These are phyloP conservation scores for Clarireedia hainanense DNA, from an alignment of 2,329 filamentous ascomycete genomes.

Conservation along the genomic window DNA sequence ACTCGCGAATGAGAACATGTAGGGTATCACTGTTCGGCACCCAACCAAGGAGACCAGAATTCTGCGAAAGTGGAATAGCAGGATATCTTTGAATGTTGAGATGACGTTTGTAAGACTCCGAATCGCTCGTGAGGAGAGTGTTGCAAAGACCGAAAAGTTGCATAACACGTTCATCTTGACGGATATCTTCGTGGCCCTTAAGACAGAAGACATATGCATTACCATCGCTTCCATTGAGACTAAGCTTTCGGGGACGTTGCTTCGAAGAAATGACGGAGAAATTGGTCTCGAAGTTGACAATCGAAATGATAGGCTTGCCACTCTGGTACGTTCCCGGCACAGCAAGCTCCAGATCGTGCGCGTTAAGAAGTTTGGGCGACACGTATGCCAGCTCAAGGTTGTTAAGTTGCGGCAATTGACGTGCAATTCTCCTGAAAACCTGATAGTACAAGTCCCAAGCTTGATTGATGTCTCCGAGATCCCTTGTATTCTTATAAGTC, in stretches of 20 bases:
- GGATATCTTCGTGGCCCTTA: constrained; percentile 99
- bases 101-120: constrained; percentile 94
- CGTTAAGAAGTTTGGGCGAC: constrained; percentile 83
- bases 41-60: constrained; percentile 91
- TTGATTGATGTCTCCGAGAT: constrained; percentile 91
- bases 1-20: constrained; percentile 93
- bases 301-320: constrained; percentile 68
- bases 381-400: constrained; percentile 93
- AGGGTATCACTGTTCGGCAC: constrained; percentile 96
- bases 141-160: constrained; percentile 97
- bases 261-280: constrained; percentile 94
- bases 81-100: constrained; percentile 94
- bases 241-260: constrained; percentile 86
- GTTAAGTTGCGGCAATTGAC: constrained; percentile 88
- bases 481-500: constrained; percentile 79
- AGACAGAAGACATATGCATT: constrained; percentile 79
- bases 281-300: constrained; percentile 82
- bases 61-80: constrained; percentile 94
- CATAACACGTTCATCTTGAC: constrained; percentile 98
- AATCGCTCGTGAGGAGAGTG: constrained; percentile 85
- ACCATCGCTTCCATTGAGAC: constrained; percentile 82
- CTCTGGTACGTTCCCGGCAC: constrained; percentile 94
- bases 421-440: constrained; percentile 90
- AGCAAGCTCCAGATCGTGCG: constrained; percentile 79
- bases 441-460: constrained; percentile 99